phyloP scores from a whole-genome alignment of 2,329 filamentous ascomycete species.

The Talaromyces amestolkiae region DNA sequence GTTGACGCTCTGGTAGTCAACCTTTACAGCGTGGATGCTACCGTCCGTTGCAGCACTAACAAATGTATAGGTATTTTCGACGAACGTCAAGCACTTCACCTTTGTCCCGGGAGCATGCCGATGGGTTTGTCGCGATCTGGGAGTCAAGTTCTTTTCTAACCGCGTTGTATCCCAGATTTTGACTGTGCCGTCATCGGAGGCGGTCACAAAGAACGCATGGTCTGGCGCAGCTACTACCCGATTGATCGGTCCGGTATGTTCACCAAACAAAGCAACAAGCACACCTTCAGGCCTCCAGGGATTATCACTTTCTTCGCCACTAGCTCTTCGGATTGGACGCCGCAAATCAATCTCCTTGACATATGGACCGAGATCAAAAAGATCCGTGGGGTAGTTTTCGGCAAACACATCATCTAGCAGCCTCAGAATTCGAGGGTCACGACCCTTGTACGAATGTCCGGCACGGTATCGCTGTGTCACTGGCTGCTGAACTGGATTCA shows the following conservation, averaged over 20 bases:
- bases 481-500: conserved; percentile 23
- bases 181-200: conserved; percentile 83
- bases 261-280: conserved; percentile 82
- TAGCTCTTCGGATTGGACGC: conserved; percentile 54
- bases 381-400: conserved; percentile 60
- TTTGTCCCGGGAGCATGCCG: conserved; percentile 68
- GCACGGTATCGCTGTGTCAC: conserved; percentile 53
- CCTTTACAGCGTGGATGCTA: conserved; percentile 82
- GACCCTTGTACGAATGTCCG: conserved; percentile 82
- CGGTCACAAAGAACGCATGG: conserved; percentile 91
- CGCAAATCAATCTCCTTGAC: conserved; percentile 64
- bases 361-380: conserved; percentile 71
- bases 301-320: conserved; percentile 54
- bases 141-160: conserved; percentile 85
- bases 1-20: conserved; percentile 62
- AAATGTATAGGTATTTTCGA: conserved; percentile 92
- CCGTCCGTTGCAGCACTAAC: conserved; percentile 87
- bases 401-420: conserved; percentile 81
- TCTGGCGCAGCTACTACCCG: conserved; percentile 81
- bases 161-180: conserved; percentile 91
- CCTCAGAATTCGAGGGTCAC: conserved; percentile 61
- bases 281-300: conserved; percentile 82
- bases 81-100: conserved; percentile 80
- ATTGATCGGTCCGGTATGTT: conserved; percentile 80
- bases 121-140: conserved; percentile 83